A percentile compares a stretch with the other conserved stretches of the same genome.
These are phyloP conservation scores for Globisporangium splendens DNA, from an alignment of 352 stramenopile genomes.

Conservation along the genomic window DNA sequence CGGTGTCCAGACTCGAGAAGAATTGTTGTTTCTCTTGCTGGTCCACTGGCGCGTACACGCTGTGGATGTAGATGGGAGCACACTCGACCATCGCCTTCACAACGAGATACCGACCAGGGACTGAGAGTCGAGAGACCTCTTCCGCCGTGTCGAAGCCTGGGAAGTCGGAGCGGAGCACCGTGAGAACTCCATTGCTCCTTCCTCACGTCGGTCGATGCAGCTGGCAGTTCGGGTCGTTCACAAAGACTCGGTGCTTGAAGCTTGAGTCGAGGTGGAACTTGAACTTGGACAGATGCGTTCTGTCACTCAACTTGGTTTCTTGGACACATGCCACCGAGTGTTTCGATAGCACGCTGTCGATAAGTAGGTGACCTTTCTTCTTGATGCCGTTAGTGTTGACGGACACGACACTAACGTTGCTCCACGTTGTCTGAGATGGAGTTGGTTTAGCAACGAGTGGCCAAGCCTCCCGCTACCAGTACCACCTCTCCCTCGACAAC, in stretches of 20 bases:
- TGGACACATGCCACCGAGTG: slow-evolving; percentile 6
- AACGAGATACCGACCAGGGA: slow-evolving; percentile 8
- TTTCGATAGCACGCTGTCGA: slow-evolving; percentile 2
- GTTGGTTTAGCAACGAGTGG: not conserved
- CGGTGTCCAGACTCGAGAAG: slow-evolving; percentile 10
- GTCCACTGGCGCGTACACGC: slow-evolving; percentile 10
- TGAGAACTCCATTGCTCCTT: not conserved
- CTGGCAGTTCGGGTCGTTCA: slow-evolving; percentile 2
- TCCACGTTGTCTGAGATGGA: not conserved
- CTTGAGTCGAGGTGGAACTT: slow-evolving; percentile 7
- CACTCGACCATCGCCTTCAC: slow-evolving; percentile 2
- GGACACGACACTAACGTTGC: slow-evolving; percentile 5
- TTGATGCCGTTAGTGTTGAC: slow-evolving; percentile 11
- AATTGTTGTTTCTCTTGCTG: slow-evolving; percentile 1
- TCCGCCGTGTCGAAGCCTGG: slow-evolving; percentile 6
- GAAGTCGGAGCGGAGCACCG: slow-evolving; percentile 3
- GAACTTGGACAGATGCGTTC: slow-evolving; percentile 2
- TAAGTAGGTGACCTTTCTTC: slow-evolving; percentile 9
- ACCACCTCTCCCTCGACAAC: not conserved
- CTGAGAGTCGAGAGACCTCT: not conserved
- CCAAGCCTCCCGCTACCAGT: not conserved
- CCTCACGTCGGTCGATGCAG: not conserved
- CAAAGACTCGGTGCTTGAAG: slow-evolving; percentile 5
- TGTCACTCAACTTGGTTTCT: slow-evolving; percentile 10
- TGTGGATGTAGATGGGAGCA: slow-evolving; percentile 11